Conservation (phyloP, 768 basidiomycete species). For the Cyclocybe cylindracea region DNA sequence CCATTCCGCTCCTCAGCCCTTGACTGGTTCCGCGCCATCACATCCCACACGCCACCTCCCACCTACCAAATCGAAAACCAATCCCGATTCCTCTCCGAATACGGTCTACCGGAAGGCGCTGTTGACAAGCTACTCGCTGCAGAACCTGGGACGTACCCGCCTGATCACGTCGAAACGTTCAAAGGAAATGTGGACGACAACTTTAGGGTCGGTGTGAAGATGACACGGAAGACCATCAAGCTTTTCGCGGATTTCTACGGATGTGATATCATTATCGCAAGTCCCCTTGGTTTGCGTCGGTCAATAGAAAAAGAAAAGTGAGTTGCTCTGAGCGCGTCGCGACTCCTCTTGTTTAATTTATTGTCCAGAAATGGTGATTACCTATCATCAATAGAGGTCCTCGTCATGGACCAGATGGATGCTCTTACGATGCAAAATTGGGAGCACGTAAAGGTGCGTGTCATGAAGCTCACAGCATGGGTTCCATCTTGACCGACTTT, state of each 20-base stretch:
- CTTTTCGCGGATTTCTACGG: conserved; percentile 90
- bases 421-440: conserved; percentile 98
- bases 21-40: conserved; percentile 80
- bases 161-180: conserved; percentile 92
- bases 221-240: conserved; percentile 91
- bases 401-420: conserved; percentile 92
- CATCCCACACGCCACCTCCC: conserved; percentile 70
- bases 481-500: neutral
- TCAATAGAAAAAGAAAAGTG: conserved; percentile 94
- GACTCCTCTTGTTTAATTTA: neutral
- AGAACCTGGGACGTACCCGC: conserved; percentile 75
- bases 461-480: neutral
- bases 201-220: conserved; percentile 89
- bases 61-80: conserved; percentile 87
- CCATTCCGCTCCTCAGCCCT: conserved; percentile 91
- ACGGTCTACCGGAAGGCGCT: conserved; percentile 75
- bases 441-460: conserved; percentile 89
- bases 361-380: conserved; percentile 77
- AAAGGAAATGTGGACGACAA: conserved; percentile 97
- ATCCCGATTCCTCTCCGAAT: conserved; percentile 79
- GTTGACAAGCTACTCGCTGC: conserved; percentile 79
- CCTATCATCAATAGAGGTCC: conserved; percentile 88
- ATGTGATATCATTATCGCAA: conserved; percentile 90
- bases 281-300: conserved; percentile 88
- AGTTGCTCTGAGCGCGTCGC: conserved; percentile 21